These are phyloP conservation scores for Blastobotrys buckinghamii DNA, from an alignment of 1,139 yeast genomes.

Conservation along the genomic window DNA sequence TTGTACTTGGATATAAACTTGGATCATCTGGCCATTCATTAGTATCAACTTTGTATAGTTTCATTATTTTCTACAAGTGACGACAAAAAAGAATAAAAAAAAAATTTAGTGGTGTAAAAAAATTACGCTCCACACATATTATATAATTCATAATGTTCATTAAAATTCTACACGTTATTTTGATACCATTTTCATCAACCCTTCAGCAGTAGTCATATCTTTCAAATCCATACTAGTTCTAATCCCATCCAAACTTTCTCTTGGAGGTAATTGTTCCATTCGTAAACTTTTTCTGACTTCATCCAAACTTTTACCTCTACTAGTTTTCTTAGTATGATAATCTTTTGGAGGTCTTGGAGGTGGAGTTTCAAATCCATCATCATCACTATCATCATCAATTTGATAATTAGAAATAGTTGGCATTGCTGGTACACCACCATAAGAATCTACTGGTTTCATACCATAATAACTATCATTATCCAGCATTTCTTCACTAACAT, in stretches of 20 bases:
- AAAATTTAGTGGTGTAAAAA: background rate
- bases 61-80: too few relatives aligned
- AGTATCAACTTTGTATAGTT: background rate
- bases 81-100: background rate
- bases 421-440: background rate
- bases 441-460: constrained; percentile 8
- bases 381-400: background rate
- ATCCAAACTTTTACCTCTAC: constrained; percentile 17
- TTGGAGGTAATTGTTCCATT: constrained; percentile 26
- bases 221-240: constrained; percentile 27
- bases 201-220: constrained; percentile 29
- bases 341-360: background rate
- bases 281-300: constrained; percentile 19
- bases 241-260: constrained; percentile 24
- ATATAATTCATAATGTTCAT: background rate
- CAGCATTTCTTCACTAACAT: background rate
- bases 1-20: background rate
- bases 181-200: constrained; percentile 23
- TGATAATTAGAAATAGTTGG: background rate
- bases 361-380: background rate
- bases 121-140: background rate
- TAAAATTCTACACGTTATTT: too few relatives aligned
- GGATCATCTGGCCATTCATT: background rate
- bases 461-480: constrained; percentile 8
- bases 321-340: background rate